phyloP scores from a whole-genome alignment of 257 asterid genomes.

The Fraxinus cuspidata region DNA sequence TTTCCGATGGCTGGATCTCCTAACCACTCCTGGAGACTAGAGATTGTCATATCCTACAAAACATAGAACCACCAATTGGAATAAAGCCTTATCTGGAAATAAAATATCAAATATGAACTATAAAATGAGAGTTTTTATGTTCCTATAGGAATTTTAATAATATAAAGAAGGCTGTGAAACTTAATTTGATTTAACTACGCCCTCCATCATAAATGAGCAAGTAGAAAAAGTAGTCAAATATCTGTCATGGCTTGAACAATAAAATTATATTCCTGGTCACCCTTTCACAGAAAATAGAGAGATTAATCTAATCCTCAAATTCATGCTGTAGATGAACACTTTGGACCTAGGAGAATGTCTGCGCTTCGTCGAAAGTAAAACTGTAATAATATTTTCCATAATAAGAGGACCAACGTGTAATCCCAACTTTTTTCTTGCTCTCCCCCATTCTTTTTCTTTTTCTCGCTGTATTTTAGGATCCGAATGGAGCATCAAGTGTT shows the following conservation, averaged over 20 bases:
- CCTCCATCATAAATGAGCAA: background rate
- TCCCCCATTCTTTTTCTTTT: background rate
- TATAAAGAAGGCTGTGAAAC: background rate
- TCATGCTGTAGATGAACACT: background rate
- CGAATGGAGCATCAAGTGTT: background rate
- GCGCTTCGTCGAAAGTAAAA: background rate
- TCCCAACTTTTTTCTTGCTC: background rate
- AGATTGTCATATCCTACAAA: conserved; percentile 63
- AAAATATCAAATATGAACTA: background rate
- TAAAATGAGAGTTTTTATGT: background rate
- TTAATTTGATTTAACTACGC: background rate
- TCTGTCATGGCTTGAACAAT: background rate
- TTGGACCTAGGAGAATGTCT: background rate
- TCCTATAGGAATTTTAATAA: background rate
- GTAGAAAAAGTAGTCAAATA: background rate
- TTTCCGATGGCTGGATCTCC: conserved; percentile 88
- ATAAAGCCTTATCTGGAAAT: background rate
- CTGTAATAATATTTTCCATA: background rate
- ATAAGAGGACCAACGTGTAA: background rate
- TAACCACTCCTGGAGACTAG: conserved; percentile 83
- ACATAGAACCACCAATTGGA: conserved; percentile 14
- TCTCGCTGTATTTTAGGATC: background rate
- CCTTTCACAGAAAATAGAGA: background rate
- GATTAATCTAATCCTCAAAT: background rate
- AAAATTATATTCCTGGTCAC: background rate